Evolutionary conservation across 139 green algal species (phyloP), one percentile per base, ranked within the genome.

Genomic region (Astrephomene gubernaculifera): DNA sequence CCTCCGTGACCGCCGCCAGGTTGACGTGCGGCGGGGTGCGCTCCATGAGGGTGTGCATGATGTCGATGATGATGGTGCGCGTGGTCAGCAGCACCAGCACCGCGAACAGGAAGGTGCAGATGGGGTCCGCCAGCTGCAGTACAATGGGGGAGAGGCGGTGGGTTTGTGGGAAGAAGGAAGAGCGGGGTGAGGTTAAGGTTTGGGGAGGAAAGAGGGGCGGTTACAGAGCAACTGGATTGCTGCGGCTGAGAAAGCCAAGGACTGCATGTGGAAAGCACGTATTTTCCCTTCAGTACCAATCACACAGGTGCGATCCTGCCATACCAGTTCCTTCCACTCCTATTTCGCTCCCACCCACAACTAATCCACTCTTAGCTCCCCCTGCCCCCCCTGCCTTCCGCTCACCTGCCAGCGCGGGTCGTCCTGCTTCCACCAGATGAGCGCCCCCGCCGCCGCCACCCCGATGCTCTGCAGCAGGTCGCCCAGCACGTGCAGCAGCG

Each of bases 81-180:
- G 96, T 99, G 22, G 95, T 99, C 43, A 93, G 68, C 75, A 98
- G 84, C 85, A 99, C 97, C 67, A 99, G 85, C 8, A 94, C 25
- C 5, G 95, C 96, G 87, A 99, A 99, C 2, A 98, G 2, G 67
- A 99, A 97, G 24, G 96, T 99, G 92, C 96, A 99, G 63, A 99
- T 94, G 49, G 95, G 95, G 85, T 98, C 95, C 9, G 91, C 95
- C n/a, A 90, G 69, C 75, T 90, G 87, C 19, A 65, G 44, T n/a
- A n/a, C n/a, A n/a, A n/a, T n/a, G n/a, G n/a, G n/a, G n/a, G n/a
- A n/a, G n/a, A n/a, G n/a, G n/a, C n/a, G n/a, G n/a, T n/a, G n/a
- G n/a, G n/a, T n/a, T n/a, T n/a, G n/a, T n/a, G n/a, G n/a, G n/a
- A n/a, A n/a, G n/a, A n/a, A n/a, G n/a, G n/a, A n/a, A n/a, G n/a